Evolutionary conservation across 2,329 filamentous ascomycete genomes (phyloP).

Genomic region (Penicillium italicum): DNA sequence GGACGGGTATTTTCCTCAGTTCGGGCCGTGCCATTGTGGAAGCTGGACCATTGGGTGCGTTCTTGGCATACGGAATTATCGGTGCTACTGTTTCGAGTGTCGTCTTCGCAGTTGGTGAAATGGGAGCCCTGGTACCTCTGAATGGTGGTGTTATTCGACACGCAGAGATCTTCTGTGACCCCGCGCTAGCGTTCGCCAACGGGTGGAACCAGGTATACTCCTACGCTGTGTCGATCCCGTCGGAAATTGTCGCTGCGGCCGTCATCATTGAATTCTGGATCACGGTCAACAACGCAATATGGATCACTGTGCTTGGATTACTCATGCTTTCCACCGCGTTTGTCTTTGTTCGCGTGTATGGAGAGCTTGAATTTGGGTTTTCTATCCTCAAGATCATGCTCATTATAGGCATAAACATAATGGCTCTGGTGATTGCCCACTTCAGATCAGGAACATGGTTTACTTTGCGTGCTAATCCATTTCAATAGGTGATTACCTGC

Average conservation of each 20-base stretch:
- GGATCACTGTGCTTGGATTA: constrained; percentile 40
- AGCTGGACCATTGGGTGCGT: constrained; percentile 32
- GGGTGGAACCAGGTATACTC: constrained; percentile 42
- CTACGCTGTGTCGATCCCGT: constrained; percentile 32
- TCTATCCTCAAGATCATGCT: constrained; percentile 57
- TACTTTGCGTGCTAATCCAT: neutral
- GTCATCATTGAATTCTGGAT: constrained; percentile 38
- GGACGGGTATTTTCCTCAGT: constrained; percentile 38
- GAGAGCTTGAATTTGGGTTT: constrained; percentile 55
- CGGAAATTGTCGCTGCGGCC: constrained; percentile 34
- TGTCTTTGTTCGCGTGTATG: constrained; percentile 40
- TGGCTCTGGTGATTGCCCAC: constrained; percentile 42
- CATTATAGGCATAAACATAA: constrained; percentile 59
- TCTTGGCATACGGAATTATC: constrained; percentile 39
- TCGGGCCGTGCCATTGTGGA: constrained; percentile 34
- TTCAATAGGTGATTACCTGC: constrained; percentile 30
- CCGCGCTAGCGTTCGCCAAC: constrained; percentile 33
- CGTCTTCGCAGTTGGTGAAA: constrained; percentile 36
- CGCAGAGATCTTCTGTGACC: constrained; percentile 37
- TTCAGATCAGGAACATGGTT: neutral
- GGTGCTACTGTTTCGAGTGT: constrained; percentile 37
- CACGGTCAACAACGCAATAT: constrained; percentile 48
- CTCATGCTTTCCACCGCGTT: constrained; percentile 36
- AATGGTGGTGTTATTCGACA: constrained; percentile 39
- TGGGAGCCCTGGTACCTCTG: constrained; percentile 38